Conservation (phyloP, 306 rosid genomes). For the Cicer pinnatifidum region DNA sequence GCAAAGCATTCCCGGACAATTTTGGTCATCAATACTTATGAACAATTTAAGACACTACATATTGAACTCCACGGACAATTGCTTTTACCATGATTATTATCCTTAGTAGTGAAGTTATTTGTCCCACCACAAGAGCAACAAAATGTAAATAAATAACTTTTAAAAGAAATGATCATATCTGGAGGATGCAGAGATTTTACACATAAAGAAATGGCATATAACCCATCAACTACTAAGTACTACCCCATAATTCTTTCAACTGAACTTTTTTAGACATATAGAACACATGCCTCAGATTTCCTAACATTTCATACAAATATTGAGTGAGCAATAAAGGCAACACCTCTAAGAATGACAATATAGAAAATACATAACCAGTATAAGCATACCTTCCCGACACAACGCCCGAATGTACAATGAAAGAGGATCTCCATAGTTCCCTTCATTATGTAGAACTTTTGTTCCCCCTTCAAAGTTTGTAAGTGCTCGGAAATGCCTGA, state of each 20-base stretch:
- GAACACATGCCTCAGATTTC: slow-evolving; percentile 29
- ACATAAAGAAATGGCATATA: slow-evolving; percentile 18
- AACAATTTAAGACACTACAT: slow-evolving; percentile 25
- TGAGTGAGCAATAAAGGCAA: slow-evolving; percentile 16
- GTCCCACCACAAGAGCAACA: slow-evolving; percentile 33
- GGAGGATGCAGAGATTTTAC: slow-evolving; percentile 31
- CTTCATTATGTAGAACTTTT: slow-evolving; percentile 70
- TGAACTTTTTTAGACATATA: slow-evolving; percentile 28
- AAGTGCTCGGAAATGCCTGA: slow-evolving; percentile 96
- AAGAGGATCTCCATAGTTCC: slow-evolving; percentile 89
- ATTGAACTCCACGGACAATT: slow-evolving; percentile 34
- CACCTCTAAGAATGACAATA: slow-evolving; percentile 36
- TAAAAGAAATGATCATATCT: slow-evolving; percentile 1
- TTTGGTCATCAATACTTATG: slow-evolving; percentile 30
- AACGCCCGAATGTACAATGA: slow-evolving; percentile 93
- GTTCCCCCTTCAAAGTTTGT: slow-evolving; percentile 73
- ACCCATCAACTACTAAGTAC: slow-evolving; percentile 24
- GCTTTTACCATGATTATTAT: slow-evolving; percentile 28
- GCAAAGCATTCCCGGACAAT: slow-evolving; percentile 30
- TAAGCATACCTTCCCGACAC: slow-evolving; percentile 80
- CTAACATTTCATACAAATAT: slow-evolving; percentile 26
- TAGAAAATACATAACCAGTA: slow-evolving; percentile 22
- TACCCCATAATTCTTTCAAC: slow-evolving; percentile 11
- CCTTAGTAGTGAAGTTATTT: slow-evolving; percentile 16
- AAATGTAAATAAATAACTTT: slow-evolving; percentile 37